These are phyloP conservation scores for Pseudogymnoascus sp. DNA, from an alignment of 2,329 filamentous ascomycete genomes.

Conservation along the genomic window DNA sequence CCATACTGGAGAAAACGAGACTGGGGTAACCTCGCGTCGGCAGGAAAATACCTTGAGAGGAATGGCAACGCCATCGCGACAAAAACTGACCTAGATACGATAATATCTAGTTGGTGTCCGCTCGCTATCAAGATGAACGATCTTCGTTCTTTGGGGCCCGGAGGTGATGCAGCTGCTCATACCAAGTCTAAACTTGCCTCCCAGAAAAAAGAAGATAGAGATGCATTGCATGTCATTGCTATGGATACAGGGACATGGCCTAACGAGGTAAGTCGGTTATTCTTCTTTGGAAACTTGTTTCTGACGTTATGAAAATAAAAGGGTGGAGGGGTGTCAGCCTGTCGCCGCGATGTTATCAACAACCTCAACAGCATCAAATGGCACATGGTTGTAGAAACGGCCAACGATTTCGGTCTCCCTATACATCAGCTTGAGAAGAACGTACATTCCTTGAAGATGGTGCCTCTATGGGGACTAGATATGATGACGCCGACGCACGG, in stretches of 20 bases:
- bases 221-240: conserved; percentile 37
- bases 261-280: conserved; percentile 33
- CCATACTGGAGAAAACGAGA: conserved; percentile 35
- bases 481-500: conserved; percentile 46
- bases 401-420: conserved; percentile 48
- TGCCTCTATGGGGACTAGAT: conserved; percentile 49
- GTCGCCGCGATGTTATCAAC: conserved; percentile 48
- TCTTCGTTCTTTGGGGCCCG: conserved; percentile 32
- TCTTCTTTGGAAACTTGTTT: no score
- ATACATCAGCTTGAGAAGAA: conserved; percentile 50
- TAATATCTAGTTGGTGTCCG: conserved; percentile 28
- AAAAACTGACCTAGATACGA: conserved; percentile 28
- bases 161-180: conserved; percentile 31
- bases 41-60: conserved; percentile 35
- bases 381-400: conserved; percentile 48
- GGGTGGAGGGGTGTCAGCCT: conserved; percentile 46
- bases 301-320: no score
- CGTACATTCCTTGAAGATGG: conserved; percentile 45
- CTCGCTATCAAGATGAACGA: conserved; percentile 32
- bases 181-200: conserved; percentile 31
- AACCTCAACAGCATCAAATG: conserved; percentile 46
- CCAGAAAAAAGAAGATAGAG: conserved; percentile 33
- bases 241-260: conserved; percentile 41
- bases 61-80: conserved; percentile 29
- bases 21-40: conserved; percentile 32